A percentile compares a stretch with the other conserved stretches of the same genome.
Evolutionary conservation across 495 filamentous ascomycete genomes (phyloP).

Genomic region (Penicillium psychrofluorescens): DNA sequence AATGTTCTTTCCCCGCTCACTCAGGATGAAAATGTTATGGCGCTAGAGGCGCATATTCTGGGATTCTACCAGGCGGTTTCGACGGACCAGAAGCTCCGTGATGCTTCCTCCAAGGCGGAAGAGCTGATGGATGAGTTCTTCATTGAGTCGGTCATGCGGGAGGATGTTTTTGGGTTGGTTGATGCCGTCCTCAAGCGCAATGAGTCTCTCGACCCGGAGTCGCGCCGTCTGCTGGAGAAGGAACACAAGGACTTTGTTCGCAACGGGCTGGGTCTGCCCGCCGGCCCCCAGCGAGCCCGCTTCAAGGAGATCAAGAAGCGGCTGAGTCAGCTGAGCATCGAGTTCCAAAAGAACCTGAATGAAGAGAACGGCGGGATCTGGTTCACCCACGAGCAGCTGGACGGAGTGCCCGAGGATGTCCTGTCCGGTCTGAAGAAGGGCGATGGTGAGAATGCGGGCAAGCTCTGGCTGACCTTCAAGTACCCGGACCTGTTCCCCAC

Average conservation of each 20-base stretch:
- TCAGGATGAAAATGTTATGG: slow-evolving; percentile 58
- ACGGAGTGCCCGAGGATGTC: slow-evolving; percentile 59
- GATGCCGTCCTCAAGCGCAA: slow-evolving; percentile 53
- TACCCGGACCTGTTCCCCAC: slow-evolving; percentile 63
- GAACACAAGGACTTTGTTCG: slow-evolving; percentile 59
- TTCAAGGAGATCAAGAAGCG: slow-evolving; percentile 72
- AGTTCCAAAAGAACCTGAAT: slow-evolving; percentile 63
- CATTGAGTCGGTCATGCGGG: slow-evolving; percentile 61
- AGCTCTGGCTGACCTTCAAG: slow-evolving; percentile 60
- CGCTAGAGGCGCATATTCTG: slow-evolving; percentile 54
- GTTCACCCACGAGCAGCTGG: slow-evolving; percentile 54
- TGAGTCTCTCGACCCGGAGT: slow-evolving; percentile 57
- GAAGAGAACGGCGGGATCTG: slow-evolving; percentile 63
- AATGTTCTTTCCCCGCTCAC: slow-evolving; percentile 58
- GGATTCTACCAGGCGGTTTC: slow-evolving; percentile 79
- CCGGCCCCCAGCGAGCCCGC: slow-evolving; percentile 52
- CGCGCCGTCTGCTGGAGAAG: slow-evolving; percentile 57
- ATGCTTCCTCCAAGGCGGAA: slow-evolving; percentile 62
- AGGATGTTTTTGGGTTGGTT: slow-evolving; percentile 58
- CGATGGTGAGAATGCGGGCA: slow-evolving; percentile 59
- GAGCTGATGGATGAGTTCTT: slow-evolving; percentile 60
- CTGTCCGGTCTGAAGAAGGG: slow-evolving; percentile 61
- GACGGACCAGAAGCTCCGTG: slow-evolving; percentile 57
- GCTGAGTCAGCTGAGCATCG: slow-evolving; percentile 55
- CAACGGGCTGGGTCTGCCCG: slow-evolving; percentile 55